Conservation (phyloP, 352 stramenopile genomes). For the Saprolegnia parasitica region DNA sequence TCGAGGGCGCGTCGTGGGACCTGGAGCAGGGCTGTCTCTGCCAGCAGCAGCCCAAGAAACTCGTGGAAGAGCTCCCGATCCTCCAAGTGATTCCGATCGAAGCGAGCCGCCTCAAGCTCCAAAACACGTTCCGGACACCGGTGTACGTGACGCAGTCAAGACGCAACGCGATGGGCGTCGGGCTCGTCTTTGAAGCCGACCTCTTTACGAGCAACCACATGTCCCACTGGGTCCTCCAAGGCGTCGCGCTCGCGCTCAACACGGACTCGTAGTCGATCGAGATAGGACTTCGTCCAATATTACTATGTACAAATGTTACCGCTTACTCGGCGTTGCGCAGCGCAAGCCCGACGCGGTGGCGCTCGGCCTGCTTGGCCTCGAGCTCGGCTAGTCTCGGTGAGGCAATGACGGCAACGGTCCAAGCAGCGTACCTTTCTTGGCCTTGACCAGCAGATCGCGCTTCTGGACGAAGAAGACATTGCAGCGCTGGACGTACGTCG, state of each 20-base stretch:
- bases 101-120: constrained; percentile 90
- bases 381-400: constrained; percentile 43
- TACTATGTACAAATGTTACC: neutral
- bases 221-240: constrained; percentile 93
- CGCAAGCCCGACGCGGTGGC: constrained; percentile 51
- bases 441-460: constrained; percentile 58
- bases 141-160: constrained; percentile 94
- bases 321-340: constrained; percentile 32
- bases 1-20: constrained; percentile 94
- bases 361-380: constrained; percentile 54
- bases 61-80: constrained; percentile 93
- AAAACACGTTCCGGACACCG: constrained; percentile 93
- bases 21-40: constrained; percentile 62
- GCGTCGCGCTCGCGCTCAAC: constrained; percentile 90
- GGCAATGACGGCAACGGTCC: neutral
- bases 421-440: constrained; percentile 49
- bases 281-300: neutral
- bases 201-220: constrained; percentile 87
- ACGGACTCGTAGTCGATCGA: constrained; percentile 65
- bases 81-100: constrained; percentile 95
- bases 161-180: constrained; percentile 94
- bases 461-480: constrained; percentile 75
- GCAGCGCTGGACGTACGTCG: constrained; percentile 60
- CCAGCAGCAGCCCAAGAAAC: constrained; percentile 89
- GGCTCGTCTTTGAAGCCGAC: constrained; percentile 93